These are phyloP conservation scores for Stentor roeselii DNA, from an alignment of 73 alveolate species.

Conservation along the genomic window DNA sequence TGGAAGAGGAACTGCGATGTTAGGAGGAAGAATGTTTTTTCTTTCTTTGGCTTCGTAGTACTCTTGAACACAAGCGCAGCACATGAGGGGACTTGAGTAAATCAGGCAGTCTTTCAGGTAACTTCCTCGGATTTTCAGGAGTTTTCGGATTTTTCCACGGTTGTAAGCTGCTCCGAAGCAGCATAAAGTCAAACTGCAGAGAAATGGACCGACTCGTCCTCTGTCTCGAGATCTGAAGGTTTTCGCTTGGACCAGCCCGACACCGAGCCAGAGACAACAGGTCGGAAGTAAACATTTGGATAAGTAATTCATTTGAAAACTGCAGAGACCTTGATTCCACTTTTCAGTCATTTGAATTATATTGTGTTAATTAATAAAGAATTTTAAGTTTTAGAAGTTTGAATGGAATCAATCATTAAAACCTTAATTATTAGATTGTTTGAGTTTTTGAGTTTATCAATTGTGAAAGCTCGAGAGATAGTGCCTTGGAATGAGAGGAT, in stretches of 20 bases:
- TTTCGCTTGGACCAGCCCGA: background rate
- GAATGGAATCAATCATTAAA: background rate
- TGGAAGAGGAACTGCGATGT: background rate
- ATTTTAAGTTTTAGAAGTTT: background rate
- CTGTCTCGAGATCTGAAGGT: background rate
- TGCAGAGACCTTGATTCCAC: background rate
- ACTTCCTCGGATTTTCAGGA: slow-evolving; percentile 6
- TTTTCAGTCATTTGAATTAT: background rate
- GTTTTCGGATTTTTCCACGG: background rate
- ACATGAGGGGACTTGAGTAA: background rate
- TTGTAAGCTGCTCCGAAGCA: slow-evolving; percentile 9
- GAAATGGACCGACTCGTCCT: background rate
- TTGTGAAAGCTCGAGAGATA: background rate
- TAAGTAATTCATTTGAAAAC: background rate
- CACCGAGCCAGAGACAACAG: background rate
- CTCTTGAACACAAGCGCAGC: slow-evolving; percentile 1
- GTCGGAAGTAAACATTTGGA: background rate
- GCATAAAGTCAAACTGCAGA: background rate
- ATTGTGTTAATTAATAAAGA: background rate
- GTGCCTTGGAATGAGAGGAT: background rate
- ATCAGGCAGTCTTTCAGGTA: background rate
- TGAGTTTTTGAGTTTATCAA: too few relatives aligned
- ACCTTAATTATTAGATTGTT: background rate
- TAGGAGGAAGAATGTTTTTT: background rate
- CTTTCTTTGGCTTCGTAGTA: background rate